phyloP scores from a whole-genome alignment of 139 green algal species.

The Ettlia oleoabundans region DNA sequence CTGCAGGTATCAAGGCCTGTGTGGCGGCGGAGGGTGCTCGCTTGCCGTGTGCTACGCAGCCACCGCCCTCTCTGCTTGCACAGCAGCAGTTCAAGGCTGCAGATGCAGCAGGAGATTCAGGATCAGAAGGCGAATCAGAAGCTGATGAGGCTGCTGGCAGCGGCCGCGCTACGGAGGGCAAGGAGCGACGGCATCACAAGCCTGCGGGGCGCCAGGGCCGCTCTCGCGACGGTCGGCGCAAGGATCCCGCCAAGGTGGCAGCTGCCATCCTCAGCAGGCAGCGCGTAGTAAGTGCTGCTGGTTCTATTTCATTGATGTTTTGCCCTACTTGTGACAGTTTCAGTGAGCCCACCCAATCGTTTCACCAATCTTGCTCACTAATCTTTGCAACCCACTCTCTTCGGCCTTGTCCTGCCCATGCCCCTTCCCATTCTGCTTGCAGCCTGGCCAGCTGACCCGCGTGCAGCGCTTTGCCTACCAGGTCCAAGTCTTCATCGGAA shows the following conservation, averaged over 20 bases:
- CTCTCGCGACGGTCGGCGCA: not conserved
- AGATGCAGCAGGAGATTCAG: not conserved
- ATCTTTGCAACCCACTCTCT: too few relatives aligned
- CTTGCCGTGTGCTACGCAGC: not conserved
- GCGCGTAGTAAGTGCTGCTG: not conserved
- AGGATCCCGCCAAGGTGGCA: slow-evolving; percentile 31
- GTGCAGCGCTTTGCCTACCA: slow-evolving; percentile 17
- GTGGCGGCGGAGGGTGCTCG: not conserved
- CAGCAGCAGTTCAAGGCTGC: too few relatives aligned
- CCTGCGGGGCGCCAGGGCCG: not conserved
- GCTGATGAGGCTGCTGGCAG: not conserved
- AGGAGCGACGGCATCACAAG: not conserved
- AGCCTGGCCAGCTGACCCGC: slow-evolving; percentile 37
- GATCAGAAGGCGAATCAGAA: not conserved
- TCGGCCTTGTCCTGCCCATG: too few relatives aligned
- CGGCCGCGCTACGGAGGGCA: not conserved
- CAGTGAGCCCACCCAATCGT: too few relatives aligned
- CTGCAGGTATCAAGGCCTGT: slow-evolving; percentile 6
- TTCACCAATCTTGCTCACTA: too few relatives aligned
- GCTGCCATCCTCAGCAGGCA: slow-evolving; percentile 15
- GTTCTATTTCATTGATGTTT: too few relatives aligned
- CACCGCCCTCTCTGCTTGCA: too few relatives aligned
- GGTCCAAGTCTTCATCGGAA: not conserved
- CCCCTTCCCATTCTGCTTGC: not conserved
- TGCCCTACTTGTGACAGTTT: too few relatives aligned